Conservation (phyloP, 225 moss, liverwort and hornwort genomes). For the Bryum argenteum region DNA sequence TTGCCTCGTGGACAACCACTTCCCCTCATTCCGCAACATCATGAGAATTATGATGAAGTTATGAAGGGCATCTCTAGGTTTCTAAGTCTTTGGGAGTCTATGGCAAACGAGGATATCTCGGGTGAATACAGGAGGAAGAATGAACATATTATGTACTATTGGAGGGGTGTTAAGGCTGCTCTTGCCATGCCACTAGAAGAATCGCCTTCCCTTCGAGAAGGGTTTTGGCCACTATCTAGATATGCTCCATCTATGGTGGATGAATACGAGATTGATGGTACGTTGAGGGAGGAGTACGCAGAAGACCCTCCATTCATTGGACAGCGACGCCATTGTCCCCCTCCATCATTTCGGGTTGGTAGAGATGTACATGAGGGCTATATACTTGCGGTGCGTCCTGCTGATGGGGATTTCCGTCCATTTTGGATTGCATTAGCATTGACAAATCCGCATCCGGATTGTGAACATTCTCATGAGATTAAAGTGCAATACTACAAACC, state of each 20-base stretch:
- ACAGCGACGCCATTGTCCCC: neutral
- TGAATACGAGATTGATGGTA: neutral
- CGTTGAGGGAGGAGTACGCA: neutral
- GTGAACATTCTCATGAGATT: constrained; percentile 1
- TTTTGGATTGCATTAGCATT: neutral
- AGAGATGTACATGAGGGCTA: neutral
- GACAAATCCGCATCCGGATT: neutral
- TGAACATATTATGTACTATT: neutral
- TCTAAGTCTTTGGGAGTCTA: constrained; percentile 2
- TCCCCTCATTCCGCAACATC: neutral
- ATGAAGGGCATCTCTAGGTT: neutral
- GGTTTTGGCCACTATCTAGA: neutral
- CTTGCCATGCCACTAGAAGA: neutral
- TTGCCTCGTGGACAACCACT: no score
- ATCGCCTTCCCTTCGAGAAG: neutral
- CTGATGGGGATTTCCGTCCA: neutral
- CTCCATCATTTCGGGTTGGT: neutral
- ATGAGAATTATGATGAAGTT: neutral
- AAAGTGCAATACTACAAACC: neutral
- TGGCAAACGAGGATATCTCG: neutral
- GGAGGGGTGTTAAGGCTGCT: constrained; percentile 5
- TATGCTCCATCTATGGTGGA: neutral
- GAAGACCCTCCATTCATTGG: constrained; percentile 4
- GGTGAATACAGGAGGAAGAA: neutral
- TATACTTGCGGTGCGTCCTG: neutral